Evolutionary conservation across 2,329 filamentous ascomycete genomes (phyloP), one percentile per base, ranked within the genome.

Genomic region (Ophiostoma quercus): DNA sequence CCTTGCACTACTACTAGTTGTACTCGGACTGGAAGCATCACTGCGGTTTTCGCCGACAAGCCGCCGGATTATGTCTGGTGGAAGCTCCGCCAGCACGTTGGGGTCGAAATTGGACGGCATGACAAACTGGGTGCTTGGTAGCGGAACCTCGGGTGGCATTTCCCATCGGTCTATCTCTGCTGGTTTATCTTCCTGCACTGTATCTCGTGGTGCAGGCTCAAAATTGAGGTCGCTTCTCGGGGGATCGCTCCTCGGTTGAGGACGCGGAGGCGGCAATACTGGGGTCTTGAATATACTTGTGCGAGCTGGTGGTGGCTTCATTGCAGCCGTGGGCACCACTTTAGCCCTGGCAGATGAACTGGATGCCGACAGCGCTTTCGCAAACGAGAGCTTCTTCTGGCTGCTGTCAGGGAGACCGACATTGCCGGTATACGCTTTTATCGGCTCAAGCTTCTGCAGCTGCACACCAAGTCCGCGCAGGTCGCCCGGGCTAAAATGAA

Each of bases 381-480:
- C 88, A 80, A 97, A 97, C 47, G 85, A 87, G 25, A 98, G 82
- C 67, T 87, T 89, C 73, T 86, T 89, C 78, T 98, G 94, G 75
- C 92, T 96, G 72, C 91, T 87, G 68, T 93, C 88, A 1, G 83
- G 78, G 1, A 81, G 85, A n/a, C 84, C 19, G 80, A 32, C 65
- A 12, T 29, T 47, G 4, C 37, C 37, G 7, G n/a, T 25, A 8
- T 29, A 29, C 12, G 76, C 66, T 75, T 92, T 96, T 75, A 95
- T 81, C 0, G 90, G 88, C 74, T 97, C 93, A 3, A 99, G 84
- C 78, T 93, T 97, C 16, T 93, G 95, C 88, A 98, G 91, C 77
- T 97, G 94, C 0, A 98, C 86, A 0, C 95, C 95, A 11, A 99
- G 83, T 0, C 95, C 95, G 75, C 95, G 87, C n/a, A 99, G 83